Evolutionary conservation across 139 green algal genomes (phyloP).

Genomic region (Monoraphidium neglectum): DNA sequence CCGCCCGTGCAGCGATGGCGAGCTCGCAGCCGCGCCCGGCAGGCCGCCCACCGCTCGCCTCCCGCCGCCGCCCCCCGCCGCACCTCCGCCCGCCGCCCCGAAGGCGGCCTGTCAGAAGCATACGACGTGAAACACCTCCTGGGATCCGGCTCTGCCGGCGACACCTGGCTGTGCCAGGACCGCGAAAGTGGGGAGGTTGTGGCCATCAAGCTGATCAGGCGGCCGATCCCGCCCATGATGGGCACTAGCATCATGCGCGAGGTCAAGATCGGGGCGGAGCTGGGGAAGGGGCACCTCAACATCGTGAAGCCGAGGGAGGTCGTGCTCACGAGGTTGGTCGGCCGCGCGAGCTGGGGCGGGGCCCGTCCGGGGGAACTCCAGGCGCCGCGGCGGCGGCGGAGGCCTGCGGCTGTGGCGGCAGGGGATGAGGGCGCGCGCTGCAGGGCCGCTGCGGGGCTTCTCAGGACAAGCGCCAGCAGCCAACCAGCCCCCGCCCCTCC

Average conservation of each 20-base stretch:
- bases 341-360: neutral
- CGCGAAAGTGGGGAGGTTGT: conserved; percentile 28
- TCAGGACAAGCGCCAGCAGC: too few relatives aligned
- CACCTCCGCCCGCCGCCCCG: neutral
- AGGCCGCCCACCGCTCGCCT: neutral
- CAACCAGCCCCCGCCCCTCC: too few relatives aligned
- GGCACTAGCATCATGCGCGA: conserved; percentile 59
- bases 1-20: too few relatives aligned
- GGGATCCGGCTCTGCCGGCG: conserved; percentile 64
- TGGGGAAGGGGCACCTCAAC: conserved; percentile 70
- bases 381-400: too few relatives aligned
- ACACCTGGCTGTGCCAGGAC: conserved; percentile 64
- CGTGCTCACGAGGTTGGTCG: conserved; percentile 57
- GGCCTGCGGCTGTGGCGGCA: too few relatives aligned
- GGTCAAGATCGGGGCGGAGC: conserved; percentile 71
- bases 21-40: too few relatives aligned
- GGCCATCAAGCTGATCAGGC: conserved; percentile 62
- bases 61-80: neutral
- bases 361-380: too few relatives aligned
- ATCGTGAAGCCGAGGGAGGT: conserved; percentile 67
- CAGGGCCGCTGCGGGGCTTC: too few relatives aligned
- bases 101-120: conserved; percentile 19
- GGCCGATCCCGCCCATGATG: conserved; percentile 48
- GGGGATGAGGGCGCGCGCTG: too few relatives aligned
- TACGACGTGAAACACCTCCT: conserved; percentile 39